Evolutionary conservation across 345 rosid species (phyloP).

Genomic region (Euphorbia peplus): DNA sequence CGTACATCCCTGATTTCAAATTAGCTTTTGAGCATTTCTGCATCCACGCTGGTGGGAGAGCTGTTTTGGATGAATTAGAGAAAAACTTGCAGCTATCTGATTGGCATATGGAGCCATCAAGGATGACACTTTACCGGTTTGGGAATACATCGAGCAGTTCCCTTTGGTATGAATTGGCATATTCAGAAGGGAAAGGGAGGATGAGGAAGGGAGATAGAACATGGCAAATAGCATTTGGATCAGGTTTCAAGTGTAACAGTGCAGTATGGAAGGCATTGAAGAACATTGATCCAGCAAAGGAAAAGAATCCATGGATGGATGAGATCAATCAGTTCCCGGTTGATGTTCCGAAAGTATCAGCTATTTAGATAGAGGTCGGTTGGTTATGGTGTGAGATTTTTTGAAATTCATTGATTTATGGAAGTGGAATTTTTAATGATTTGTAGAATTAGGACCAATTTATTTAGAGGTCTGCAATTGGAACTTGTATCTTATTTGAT

Average conservation of each 20-base stretch:
- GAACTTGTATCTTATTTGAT: background rate
- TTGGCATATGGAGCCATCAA: conserved; percentile 75
- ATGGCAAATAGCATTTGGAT: conserved; percentile 77
- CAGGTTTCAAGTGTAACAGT: conserved; percentile 77
- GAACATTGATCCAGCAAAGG: conserved; percentile 26
- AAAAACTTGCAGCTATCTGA: conserved; percentile 53
- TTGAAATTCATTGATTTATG: conserved; percentile 12
- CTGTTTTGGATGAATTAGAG: conserved; percentile 61
- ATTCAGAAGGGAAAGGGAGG: conserved; percentile 64
- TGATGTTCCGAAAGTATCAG: conserved; percentile 52
- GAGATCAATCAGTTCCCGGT: conserved; percentile 25
- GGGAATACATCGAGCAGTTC: conserved; percentile 75
- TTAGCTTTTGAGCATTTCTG: conserved; percentile 76
- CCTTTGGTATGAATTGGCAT: conserved; percentile 73
- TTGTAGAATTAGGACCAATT: conserved; percentile 6
- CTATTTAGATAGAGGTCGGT: conserved; percentile 23
- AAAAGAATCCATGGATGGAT: conserved; percentile 31
- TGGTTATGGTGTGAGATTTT: conserved; percentile 4
- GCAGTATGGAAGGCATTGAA: conserved; percentile 48
- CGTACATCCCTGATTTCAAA: conserved; percentile 62
- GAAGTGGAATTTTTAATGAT: conserved; percentile 8
- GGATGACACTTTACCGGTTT: conserved; percentile 68
- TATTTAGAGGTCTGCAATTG: conserved; percentile 2
- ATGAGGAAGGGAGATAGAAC: conserved; percentile 53
- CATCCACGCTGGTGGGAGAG: conserved; percentile 67